Evolutionary conservation across 108 stramenopile genomes (phyloP), one percentile per base, ranked within the genome.

Genomic region (Cyclotella baltica): DNA sequence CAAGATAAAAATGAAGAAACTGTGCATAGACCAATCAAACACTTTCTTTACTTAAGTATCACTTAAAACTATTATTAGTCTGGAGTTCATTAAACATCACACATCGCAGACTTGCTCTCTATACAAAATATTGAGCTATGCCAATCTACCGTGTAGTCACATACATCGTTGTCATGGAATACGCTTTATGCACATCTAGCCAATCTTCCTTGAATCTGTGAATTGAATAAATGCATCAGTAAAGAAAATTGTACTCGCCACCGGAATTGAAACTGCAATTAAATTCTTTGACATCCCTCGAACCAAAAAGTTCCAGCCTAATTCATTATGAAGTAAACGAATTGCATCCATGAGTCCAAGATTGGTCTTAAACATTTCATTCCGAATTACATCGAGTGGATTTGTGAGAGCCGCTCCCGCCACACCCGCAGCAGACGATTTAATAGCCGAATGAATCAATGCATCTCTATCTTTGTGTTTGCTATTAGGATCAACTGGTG

Each of bases 321-420:
- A 47, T 62, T 90, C 85, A 59, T 87, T 84, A 15, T 85, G 70
- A 30, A 97, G 75, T 5, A 63, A 67, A 18, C 73, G 83, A 8
- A 93, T 66, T 0, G 93, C 87, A 25, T 86, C 78, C 5, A 81
- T 20, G 8, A 99, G 70, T 16, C 87, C 52, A 55, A 85, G 75
- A 78, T 98, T 93, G 25, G 96, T 96, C 79, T 99, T 99, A 88
- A 99, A 99, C 95, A 98, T 98, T 87, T 99, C 98, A 76, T 99
- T 99, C 20, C 98, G 87, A 55, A 98, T 90, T 22, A 99, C 98
- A 85, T 99, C 98, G 16, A 97, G 65, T 28, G 98, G 98, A 83
- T 99, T 99, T 18, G 98, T 99, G 59, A 99, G 84, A 4, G 87
- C 93, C 18, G 98, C 98, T 19, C 98, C 98, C 16, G 97, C 97